These are phyloP conservation scores for Starmera dryadoides DNA, from an alignment of 805 yeast species.

Conservation along the genomic window DNA sequence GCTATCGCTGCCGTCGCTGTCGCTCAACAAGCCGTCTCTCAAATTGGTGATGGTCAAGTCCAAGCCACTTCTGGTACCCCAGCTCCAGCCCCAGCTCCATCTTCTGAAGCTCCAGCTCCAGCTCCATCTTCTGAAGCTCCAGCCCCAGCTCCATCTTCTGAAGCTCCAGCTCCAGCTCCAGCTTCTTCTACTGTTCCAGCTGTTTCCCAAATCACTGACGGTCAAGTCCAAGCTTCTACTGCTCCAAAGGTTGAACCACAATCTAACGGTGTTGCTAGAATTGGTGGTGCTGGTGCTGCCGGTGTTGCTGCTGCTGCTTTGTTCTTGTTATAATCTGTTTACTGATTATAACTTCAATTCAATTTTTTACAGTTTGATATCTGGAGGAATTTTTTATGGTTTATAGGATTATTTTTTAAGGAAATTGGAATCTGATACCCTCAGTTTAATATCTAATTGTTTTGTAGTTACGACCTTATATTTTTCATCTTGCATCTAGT, in stretches of 20 bases:
- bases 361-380: background rate
- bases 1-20: conserved; percentile 20
- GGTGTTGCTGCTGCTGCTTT: conserved; percentile 15
- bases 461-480: too few relatives aligned
- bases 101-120: conserved; percentile 21
- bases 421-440: too few relatives aligned
- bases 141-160: conserved; percentile 35
- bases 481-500: too few relatives aligned
- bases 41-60: conserved; percentile 36
- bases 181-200: conserved; percentile 30
- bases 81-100: conserved; percentile 9
- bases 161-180: conserved; percentile 15
- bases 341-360: too few relatives aligned
- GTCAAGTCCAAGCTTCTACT: conserved; percentile 41
- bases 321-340: conserved; percentile 7
- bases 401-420: background rate
- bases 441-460: too few relatives aligned
- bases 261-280: conserved; percentile 14
- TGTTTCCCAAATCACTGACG: conserved; percentile 45
- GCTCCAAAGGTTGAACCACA: conserved; percentile 22
- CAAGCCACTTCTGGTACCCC: conserved; percentile 21
- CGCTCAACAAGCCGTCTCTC: conserved; percentile 23
- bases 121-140: conserved; percentile 33
- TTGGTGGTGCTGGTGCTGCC: conserved; percentile 15
- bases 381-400: background rate